Percentiles rank a stretch among this genome's conserved stretches.
Evolutionary conservation across 345 rosid genomes (phyloP).

Genomic region (Hypericum androsaemum): DNA sequence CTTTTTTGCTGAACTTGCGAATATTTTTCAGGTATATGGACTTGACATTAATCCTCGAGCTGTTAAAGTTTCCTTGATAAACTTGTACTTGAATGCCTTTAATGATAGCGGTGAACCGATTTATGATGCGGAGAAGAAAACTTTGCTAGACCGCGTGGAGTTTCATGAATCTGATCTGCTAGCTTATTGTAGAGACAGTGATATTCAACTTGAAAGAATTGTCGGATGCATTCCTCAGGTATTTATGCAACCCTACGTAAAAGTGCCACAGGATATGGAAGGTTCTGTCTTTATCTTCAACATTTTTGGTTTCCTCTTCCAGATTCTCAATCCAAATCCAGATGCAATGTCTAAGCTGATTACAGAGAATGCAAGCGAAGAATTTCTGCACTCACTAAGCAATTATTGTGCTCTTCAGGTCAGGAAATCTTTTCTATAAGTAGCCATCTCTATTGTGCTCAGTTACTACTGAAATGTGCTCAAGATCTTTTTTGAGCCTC

Average conservation of each 20-base stretch:
- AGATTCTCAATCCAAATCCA: slow-evolving; percentile 98
- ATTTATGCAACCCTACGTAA: slow-evolving; percentile 7
- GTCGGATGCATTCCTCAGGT: slow-evolving; percentile 99
- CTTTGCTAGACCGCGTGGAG: slow-evolving; percentile 87
- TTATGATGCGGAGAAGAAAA: slow-evolving; percentile 81
- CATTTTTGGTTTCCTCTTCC: slow-evolving; percentile 21
- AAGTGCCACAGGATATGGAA: background rate
- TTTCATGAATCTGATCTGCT: slow-evolving; percentile 93
- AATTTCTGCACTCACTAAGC: slow-evolving; percentile 78
- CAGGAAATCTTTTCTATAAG: slow-evolving; percentile 8
- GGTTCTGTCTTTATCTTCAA: slow-evolving; percentile 6
- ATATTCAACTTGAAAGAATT: slow-evolving; percentile 76
- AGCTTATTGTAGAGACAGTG: slow-evolving; percentile 59
- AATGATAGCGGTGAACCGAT: slow-evolving; percentile 79
- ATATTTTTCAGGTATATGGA: slow-evolving; percentile 69
- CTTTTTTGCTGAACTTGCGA: slow-evolving; percentile 12
- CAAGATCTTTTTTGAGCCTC: no score
- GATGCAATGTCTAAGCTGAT: slow-evolving; percentile 97
- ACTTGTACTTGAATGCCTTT: slow-evolving; percentile 82
- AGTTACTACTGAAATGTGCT: no score
- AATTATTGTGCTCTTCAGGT: slow-evolving; percentile 98
- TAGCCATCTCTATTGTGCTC: background rate
- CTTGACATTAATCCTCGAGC: slow-evolving; percentile 97
- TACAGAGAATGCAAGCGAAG: slow-evolving; percentile 94
- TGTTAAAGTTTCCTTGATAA: slow-evolving; percentile 81